These are phyloP conservation scores for Botrytis porri DNA, from an alignment of 2,329 filamentous ascomycete genomes.

Conservation along the genomic window DNA sequence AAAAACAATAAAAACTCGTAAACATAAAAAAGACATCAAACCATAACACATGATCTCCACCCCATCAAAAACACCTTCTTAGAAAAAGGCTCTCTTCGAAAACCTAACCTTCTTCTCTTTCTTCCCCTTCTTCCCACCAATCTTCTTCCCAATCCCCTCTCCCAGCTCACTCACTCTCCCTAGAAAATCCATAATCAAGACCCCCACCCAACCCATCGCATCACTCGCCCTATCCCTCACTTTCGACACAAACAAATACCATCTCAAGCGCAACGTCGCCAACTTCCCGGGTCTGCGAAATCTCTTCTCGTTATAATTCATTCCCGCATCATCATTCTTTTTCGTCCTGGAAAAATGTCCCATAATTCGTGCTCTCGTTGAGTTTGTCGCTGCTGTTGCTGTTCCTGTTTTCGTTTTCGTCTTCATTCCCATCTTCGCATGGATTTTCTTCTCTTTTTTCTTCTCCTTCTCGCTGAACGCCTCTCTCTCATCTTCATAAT, in stretches of 20 bases:
- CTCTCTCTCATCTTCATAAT: background rate
- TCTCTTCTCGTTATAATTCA: background rate
- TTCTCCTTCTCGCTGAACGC: background rate
- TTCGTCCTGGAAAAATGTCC: background rate
- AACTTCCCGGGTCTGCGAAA: background rate
- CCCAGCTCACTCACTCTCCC: background rate
- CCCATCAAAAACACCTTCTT: background rate
- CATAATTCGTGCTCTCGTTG: background rate
- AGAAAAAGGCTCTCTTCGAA: background rate
- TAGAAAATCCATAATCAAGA: background rate
- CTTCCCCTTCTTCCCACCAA: background rate
- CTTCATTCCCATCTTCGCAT: background rate
- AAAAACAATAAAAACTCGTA: background rate
- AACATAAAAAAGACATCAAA: background rate
- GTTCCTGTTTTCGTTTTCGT: background rate
- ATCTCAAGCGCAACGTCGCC: background rate
- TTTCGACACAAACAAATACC: background rate
- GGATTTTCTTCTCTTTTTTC: background rate
- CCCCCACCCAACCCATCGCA: background rate
- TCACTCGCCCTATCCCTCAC: background rate
- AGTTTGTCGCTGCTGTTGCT: background rate
- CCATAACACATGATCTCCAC: background rate
- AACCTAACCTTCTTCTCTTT: constrained; percentile 10
- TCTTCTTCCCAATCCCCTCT: background rate
- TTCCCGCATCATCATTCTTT: background rate